Base-by-base conservation (phyloP, 768 basidiomycete species). In the Cystofilobasidium bisporidii region DNA sequence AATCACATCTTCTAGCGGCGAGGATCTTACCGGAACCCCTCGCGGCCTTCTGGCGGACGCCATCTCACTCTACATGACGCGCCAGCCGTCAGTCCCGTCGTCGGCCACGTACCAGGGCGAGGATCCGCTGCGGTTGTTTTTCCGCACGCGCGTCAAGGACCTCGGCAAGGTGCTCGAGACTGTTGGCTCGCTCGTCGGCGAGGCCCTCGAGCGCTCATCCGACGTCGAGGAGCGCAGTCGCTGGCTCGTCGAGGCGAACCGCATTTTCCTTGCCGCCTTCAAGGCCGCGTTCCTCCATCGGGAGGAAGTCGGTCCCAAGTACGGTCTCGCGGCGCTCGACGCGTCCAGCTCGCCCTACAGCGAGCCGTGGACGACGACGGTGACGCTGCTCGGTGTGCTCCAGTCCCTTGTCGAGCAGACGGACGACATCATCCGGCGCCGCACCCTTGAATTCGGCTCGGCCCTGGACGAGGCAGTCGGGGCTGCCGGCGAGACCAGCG, bases 111-210 rank as follows among this genome's bases (percentile, higher is more conserved):
- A 30, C n/a, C 81, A 83, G 63, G 81, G 86, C 70, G 85, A 91
- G 74, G 92, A 96, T 73, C 78, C 85, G 24, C 83, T 91, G 71
- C 83, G 93, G 43, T 81, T 85, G 3, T 96, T 96, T 80, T 93
- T 97, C 83, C 82, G 87, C 50, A 79, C 82, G 32, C 81, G 79
- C 70, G 78, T 80, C 33, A 78, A 76, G 9, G 83, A 90, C 59
- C 78, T 96, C 2, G 91, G 86, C 3, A 77, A 77, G 22, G 74
- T 94, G 0, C 77, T 92, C 28, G 83, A 84, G 36, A 83, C 84
- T 67, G 82, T 88, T 12, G 83, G 20, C 78, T 79, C 70, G 76
- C 26, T 70, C 72, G 55, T 70, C 60, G 77, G 59, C 78, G 79
- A 41, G 8, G 70, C 71, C 28, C 24, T 75, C 36, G 67, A 60